phyloP scores from a whole-genome alignment of 352 stramenopile genomes.

The Globisporangium solare region DNA sequence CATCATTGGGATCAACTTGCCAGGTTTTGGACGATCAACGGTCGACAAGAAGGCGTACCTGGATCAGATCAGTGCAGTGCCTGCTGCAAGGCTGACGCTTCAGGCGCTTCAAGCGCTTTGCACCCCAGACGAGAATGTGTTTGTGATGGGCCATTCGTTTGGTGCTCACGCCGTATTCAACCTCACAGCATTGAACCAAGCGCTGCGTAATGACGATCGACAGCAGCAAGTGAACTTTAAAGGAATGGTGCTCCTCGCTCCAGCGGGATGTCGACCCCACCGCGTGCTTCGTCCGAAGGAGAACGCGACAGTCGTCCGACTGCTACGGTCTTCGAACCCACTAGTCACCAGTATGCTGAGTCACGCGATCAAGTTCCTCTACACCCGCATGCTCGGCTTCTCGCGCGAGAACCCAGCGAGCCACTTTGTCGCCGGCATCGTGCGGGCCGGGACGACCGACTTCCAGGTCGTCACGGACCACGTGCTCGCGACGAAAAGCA shows the following conservation, averaged over 20 bases:
- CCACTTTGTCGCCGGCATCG: conserved; percentile 34
- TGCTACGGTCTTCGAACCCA: conserved; percentile 19
- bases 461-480: conserved; percentile 31
- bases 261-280: conserved; percentile 39
- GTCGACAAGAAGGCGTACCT: conserved; percentile 24
- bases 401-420: conserved; percentile 16
- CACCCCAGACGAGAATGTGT: conserved; percentile 20
- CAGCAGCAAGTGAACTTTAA: conserved; percentile 9
- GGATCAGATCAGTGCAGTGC: conserved; percentile 26
- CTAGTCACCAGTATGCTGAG: conserved; percentile 14
- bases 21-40: conserved; percentile 29
- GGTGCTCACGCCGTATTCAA: conserved; percentile 46
- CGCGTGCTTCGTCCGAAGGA: conserved; percentile 29
- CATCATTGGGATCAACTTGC: conserved; percentile 34
- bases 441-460: conserved; percentile 39
- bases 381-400: conserved; percentile 34
- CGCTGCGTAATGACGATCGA: background rate
- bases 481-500: conserved; percentile 13
- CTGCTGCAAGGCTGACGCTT: conserved; percentile 24
- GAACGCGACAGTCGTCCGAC: conserved; percentile 25
- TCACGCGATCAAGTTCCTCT: conserved; percentile 27
- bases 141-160: conserved; percentile 51
- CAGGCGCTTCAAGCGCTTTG: conserved; percentile 28
- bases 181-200: conserved; percentile 31
- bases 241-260: conserved; percentile 36